These are phyloP conservation scores for Aspergillus proliferans DNA, from an alignment of 2,329 filamentous ascomycete genomes.

Conservation along the genomic window DNA sequence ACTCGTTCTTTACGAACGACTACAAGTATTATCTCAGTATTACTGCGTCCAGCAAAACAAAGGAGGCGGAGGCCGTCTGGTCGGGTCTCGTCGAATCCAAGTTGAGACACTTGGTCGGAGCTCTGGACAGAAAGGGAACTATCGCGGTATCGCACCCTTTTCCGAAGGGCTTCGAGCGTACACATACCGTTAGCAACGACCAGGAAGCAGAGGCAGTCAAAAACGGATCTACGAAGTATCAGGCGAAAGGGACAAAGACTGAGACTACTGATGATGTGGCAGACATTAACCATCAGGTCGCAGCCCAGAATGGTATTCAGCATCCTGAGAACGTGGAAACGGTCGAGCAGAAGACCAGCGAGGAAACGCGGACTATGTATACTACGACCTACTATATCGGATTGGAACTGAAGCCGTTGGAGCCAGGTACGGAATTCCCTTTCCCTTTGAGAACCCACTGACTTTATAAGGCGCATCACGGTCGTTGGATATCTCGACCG, in stretches of 20 bases:
- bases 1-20: constrained; percentile 85
- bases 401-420: constrained; percentile 67
- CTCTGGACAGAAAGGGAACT: constrained; percentile 71
- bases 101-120: constrained; percentile 75
- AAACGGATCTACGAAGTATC: constrained; percentile 56
- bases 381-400: constrained; percentile 95
- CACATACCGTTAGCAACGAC: constrained; percentile 62
- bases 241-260: constrained; percentile 48
- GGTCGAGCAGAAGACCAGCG: constrained; percentile 28
- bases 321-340: constrained; percentile 34
- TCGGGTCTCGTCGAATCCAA: constrained; percentile 91
- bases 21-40: constrained; percentile 96
- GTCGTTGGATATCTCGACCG: constrained; percentile 56
- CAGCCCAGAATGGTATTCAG: constrained; percentile 40
- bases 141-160: constrained; percentile 84
- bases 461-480: constrained; percentile 38
- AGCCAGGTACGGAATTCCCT: constrained; percentile 54
- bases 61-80: constrained; percentile 81
- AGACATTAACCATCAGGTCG: constrained; percentile 45
- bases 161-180: constrained; percentile 84
- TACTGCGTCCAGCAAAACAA: constrained; percentile 71
- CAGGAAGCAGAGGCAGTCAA: constrained; percentile 58
- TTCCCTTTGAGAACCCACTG: constrained; percentile 20
- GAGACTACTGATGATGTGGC: constrained; percentile 48
- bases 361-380: constrained; percentile 55